Conservation (phyloP, 257 asterid genomes). For the Lantana camara region DNA sequence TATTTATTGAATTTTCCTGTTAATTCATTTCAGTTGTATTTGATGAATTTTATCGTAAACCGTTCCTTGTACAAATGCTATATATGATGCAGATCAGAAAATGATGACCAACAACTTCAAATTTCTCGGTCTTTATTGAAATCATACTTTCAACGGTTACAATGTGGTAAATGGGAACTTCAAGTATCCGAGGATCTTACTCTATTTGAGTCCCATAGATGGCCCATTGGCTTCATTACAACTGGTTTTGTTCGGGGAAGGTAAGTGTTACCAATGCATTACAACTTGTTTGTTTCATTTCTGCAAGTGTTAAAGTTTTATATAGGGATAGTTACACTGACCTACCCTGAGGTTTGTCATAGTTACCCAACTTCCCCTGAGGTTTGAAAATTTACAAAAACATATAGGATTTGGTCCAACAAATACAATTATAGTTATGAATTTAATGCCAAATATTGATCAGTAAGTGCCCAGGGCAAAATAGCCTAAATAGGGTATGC, state of each 20-base stretch:
- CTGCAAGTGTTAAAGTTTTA: too few species aligned
- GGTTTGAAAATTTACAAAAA: too few species aligned
- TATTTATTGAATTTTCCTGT: not conserved
- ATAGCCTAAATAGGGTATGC: too few species aligned
- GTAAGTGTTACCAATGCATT: slow-evolving; percentile 36
- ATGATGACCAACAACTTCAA: slow-evolving; percentile 51
- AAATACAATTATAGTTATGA: too few species aligned
- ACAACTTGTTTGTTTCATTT: too few species aligned
- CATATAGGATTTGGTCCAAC: too few species aligned
- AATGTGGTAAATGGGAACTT: slow-evolving; percentile 70
- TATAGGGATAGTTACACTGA: too few species aligned
- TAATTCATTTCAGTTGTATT: not conserved
- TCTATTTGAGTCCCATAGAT: slow-evolving; percentile 45
- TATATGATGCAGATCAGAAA: slow-evolving; percentile 50
- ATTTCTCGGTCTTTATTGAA: slow-evolving; percentile 50
- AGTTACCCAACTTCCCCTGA: too few species aligned
- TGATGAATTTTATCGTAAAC: not conserved
- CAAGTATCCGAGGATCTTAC: slow-evolving; percentile 52
- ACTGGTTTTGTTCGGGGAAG: slow-evolving; percentile 90
- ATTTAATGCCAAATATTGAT: too few species aligned
- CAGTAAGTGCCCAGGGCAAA: too few species aligned
- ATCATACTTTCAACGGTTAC: slow-evolving; percentile 52
- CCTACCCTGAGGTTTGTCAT: too few species aligned
- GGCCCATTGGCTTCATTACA: slow-evolving; percentile 83
- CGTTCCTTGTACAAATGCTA: slow-evolving; percentile 3